Base-by-base conservation (phyloP, 2,329 filamentous ascomycete genomes). In the Pseudogymnoascus sp. region DNA sequence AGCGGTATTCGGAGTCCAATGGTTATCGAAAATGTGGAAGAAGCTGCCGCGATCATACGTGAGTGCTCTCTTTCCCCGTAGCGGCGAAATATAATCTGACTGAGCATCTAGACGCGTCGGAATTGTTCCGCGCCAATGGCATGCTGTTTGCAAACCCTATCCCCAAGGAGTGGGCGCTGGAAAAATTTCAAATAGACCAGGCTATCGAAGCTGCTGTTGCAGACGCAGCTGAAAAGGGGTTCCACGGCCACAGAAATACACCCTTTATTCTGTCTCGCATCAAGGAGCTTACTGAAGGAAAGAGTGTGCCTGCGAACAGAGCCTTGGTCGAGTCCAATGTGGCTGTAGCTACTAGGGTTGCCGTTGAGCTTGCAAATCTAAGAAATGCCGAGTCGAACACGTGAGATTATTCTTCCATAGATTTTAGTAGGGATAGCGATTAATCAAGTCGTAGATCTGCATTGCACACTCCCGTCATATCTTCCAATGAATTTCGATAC, bases 41-140 rank as follows among this genome's bases (percentile, higher is more conserved):
- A 97, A 72, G 94, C 94, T 35, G 94, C 94, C 0, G 86, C 88
- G n/a, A 91, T 97, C 63, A 89, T 96, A 63, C 80, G 84, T 87
- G 74, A 74, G 82, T 77, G 5, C 40, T 40, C 7, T n/a, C 6
- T 53, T 61, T 53, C 25, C 12, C 7, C 18, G 10, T 21, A 21
- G 2, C 11, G 12, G 11, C 4, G n/a, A 56, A 21, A 33, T 18
- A 31, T 31, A 23, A 25, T 16, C 14, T 23, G n/a, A 14, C 18
- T 33, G 28, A 59, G 60, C 56, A 8, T 14, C 40, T 63, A 84
- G 81, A 90, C 68, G 90, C 91, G 0, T 91, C 96, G 76, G 83
- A 87, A 69, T 79, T 77, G 60, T 79, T 96, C 12, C 82, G 82
- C 87, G 10, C 40, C 3, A 50, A 33, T 65, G 94, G 93, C 7